Evolutionary conservation across 352 stramenopile genomes (phyloP), one percentile per base, ranked within the genome.

Genomic region (Globisporangium barbulae): DNA sequence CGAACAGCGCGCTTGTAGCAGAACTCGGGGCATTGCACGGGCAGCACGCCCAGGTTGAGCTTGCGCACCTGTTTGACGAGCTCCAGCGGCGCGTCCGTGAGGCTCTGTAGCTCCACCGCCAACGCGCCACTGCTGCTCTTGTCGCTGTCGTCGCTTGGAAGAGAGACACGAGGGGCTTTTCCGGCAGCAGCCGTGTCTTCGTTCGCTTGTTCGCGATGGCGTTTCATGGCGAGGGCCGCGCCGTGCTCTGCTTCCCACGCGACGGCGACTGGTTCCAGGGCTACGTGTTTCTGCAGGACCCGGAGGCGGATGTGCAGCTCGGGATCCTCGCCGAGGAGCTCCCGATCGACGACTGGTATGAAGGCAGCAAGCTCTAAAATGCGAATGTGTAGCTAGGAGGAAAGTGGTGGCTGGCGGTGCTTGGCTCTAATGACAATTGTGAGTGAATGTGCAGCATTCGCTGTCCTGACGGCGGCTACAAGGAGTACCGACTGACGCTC

Each of bases 391-490:
- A 19, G 44, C 6, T 53, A 22, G 7, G 13, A 21, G 48, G 47
- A 33, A 17, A n/a, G 13, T 37, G 9, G 35, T 37, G 49, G 22
- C 13, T 15, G 19, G 8, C 30, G 12, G 37, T 3, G 2, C 28
- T 12, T 37, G 21, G 30, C 13, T 39, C 28, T 55, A 44, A 37
- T 33, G 25, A 2, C 6, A 3, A 19, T 7, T 33, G 12, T 52
- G 37, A 5, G 3, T 42, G 17, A 12, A 25, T 59, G 54, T 49
- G 45, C 57, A 85, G 77, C 61, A 67, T 86, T 55, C 71, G 70
- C 30, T 90, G 81, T 74, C 78, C 79, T 1, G 75, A 90, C 67
- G 81, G 81, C 66, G 81, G 81, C 7, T 90, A 87, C 67, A 73
- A 85, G 64, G 76, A 85, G 61, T 91, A 79, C 69, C 61, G 69